Base-by-base conservation (phyloP, 1,284 basidiomycete species). In the Cutaneotrichosporon arboriforme region DNA sequence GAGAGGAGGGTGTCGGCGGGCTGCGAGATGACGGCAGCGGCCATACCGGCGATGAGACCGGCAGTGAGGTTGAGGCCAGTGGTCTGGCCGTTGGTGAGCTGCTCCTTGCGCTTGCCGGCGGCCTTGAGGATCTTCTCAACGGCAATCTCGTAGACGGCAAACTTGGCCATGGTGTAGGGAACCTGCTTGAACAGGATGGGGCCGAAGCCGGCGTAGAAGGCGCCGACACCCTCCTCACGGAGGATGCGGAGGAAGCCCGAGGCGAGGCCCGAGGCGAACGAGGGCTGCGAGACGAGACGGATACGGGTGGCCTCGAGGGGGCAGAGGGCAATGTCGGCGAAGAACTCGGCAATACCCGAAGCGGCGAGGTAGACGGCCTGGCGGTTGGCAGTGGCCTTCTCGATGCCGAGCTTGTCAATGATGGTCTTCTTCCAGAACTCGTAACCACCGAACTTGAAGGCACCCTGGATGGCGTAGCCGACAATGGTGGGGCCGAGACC, bases 361-460 rank as follows among this genome's bases (percentile, higher is more conserved):
- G 87, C 90, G 43, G 84, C 90, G 61, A 96, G 84, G 87, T 94
- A 97, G 78, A 98, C 91, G 55, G 82, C 82, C 64, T 88, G 87
- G 77, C 97, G 90, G 85, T 97, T 90, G 68, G 87, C 83, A 52
- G 82, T 76, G 15, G 90, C 80, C n/a, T 79, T 77, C 76, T 97
- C 91, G 68, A 91, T 80, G 62, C 90, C 90, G 55, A 89, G 84
- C 55, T 83, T 66, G 79, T 92, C 90, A 78, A 86, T 86, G 79
- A 91, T 88, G 60, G 77, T 65, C 76, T 94, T 90, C 81, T 97
- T 97, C 86, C 93, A 97, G 72, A 88, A 77, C 78, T 94, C 91
- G 77, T 96, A 94, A 60, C 75, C 87, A 78, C 90, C 90, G 76
- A 90, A 96, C 79, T 97, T 97, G 84, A 92, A 88, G 80, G 91